Conservation (phyloP, 495 filamentous ascomycete species). For the Lophiotrema nucula region DNA sequence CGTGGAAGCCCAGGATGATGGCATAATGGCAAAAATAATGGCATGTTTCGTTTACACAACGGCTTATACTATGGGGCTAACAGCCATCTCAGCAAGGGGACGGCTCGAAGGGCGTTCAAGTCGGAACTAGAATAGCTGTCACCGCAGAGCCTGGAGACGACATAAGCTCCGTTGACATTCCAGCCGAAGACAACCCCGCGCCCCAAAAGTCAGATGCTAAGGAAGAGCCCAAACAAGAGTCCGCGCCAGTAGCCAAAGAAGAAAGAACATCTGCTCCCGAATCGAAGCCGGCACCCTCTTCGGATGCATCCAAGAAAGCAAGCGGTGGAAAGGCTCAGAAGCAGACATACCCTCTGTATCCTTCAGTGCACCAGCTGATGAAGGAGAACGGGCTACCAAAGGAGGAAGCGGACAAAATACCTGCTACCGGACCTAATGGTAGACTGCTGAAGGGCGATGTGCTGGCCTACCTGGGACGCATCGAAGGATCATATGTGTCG, state of each 20-base stretch:
- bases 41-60: neutral
- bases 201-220: constrained; percentile 35
- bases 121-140: constrained; percentile 73
- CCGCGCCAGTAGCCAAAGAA: constrained; percentile 38
- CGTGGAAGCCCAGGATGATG: constrained; percentile 84
- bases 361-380: constrained; percentile 79
- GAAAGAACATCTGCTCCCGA: constrained; percentile 32
- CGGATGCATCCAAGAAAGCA: constrained; percentile 37
- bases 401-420: constrained; percentile 74
- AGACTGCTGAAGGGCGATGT: constrained; percentile 94
- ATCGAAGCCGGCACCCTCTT: constrained; percentile 36
- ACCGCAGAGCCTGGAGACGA: constrained; percentile 75
- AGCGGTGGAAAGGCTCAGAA: constrained; percentile 52
- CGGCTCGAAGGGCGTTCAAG: constrained; percentile 67
- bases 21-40: constrained; percentile 66
- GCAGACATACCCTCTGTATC: constrained; percentile 71
- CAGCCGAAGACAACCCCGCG: constrained; percentile 50
- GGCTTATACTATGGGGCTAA: constrained; percentile 4
- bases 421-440: constrained; percentile 81
- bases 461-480: constrained; percentile 79
- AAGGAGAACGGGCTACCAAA: constrained; percentile 70
- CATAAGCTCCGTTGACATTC: constrained; percentile 64
- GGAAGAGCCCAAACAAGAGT: constrained; percentile 35
- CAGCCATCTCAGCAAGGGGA: constrained; percentile 50
- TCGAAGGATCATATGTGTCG: constrained; percentile 66